These are phyloP conservation scores for Erucastrum elatum DNA, from an alignment of 345 rosid genomes.

Conservation along the genomic window DNA sequence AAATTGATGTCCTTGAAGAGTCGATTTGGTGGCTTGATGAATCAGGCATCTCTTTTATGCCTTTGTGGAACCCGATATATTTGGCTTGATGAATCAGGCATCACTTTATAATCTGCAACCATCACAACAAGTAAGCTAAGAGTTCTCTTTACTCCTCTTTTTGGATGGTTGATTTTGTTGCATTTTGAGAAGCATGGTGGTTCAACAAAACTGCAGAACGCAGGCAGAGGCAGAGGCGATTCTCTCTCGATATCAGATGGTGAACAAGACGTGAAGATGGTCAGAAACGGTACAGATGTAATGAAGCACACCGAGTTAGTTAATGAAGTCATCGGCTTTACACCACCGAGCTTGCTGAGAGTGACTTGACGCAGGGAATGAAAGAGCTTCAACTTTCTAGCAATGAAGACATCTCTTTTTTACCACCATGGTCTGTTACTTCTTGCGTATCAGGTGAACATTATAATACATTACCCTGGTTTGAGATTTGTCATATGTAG, in stretches of 20 bases:
- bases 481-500: too few relatives aligned
- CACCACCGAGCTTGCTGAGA: constrained; percentile 21
- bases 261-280: constrained; percentile 28
- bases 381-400: constrained; percentile 39
- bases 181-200: too few relatives aligned
- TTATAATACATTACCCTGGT: too few relatives aligned
- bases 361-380: constrained; percentile 34
- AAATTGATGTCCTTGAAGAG: constrained; percentile 89
- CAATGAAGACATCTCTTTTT: constrained; percentile 28
- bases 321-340: constrained; percentile 26
- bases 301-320: constrained; percentile 37
- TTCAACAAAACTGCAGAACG: too few relatives aligned
- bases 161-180: too few relatives aligned
- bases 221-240: too few relatives aligned
- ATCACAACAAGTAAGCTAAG: background rate
- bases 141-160: too few relatives aligned
- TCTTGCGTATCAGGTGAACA: too few relatives aligned
- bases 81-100: too few relatives aligned
- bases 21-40: constrained; percentile 89
- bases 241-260: background rate
- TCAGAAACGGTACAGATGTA: constrained; percentile 36
- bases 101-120: constrained; percentile 4
- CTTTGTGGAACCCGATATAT: background rate
- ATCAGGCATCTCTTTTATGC: constrained; percentile 60
- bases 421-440: constrained; percentile 17